Conservation (phyloP, 257 asterid genomes). For the Solanum chilense region DNA sequence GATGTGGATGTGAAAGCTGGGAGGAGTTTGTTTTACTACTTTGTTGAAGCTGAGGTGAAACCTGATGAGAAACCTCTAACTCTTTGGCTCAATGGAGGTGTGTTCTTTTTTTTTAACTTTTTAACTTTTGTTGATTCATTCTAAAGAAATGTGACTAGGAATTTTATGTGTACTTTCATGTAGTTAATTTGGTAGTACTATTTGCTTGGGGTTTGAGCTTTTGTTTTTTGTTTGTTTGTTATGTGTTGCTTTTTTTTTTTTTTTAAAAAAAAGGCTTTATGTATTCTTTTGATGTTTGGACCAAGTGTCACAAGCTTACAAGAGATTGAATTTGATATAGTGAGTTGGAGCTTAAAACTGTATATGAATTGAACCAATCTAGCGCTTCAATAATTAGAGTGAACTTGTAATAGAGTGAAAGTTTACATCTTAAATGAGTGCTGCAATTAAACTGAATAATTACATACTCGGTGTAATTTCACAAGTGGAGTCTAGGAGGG, state of each 20-base stretch:
- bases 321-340: background rate
- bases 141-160: background rate
- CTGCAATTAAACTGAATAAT: background rate
- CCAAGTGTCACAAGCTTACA: background rate
- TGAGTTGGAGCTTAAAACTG: background rate
- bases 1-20: conserved; percentile 78
- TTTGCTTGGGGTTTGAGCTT: background rate
- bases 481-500: background rate
- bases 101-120: background rate
- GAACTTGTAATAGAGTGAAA: background rate
- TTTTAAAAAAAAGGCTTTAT: background rate
- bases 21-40: conserved; percentile 85
- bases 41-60: conserved; percentile 76
- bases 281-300: background rate
- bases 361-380: background rate
- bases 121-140: background rate
- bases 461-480: background rate
- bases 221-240: background rate
- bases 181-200: background rate
- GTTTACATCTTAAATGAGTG: background rate
- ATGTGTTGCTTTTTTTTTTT: background rate
- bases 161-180: background rate
- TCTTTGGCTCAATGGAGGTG: conserved; percentile 98
- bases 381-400: background rate
- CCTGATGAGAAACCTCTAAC: conserved; percentile 68